These are phyloP conservation scores for Scedosporium aurantiacum DNA, from an alignment of 2,329 filamentous ascomycete species.

Conservation along the genomic window DNA sequence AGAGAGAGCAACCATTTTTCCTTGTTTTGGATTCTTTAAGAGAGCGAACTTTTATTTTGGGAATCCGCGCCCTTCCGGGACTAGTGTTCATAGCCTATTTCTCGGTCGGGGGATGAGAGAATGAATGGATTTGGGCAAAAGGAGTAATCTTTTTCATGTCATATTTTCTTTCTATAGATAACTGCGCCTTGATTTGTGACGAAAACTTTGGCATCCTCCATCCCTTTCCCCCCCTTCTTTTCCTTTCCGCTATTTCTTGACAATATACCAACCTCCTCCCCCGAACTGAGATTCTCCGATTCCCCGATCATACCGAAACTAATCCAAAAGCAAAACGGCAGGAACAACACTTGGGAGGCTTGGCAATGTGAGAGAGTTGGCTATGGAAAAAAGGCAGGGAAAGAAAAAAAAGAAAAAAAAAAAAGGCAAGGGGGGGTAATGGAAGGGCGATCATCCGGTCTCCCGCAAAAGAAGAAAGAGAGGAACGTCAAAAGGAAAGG, in stretches of 20 bases:
- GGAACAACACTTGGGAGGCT: not conserved
- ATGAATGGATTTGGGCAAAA: constrained; percentile 6
- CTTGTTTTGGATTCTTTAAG: constrained; percentile 2
- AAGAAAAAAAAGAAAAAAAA: not conserved
- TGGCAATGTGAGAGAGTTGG: not conserved
- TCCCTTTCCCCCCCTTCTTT: not conserved
- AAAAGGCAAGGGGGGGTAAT: not conserved
- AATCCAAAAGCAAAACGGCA: not conserved
- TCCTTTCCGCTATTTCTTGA: not conserved
- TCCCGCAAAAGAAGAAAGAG: not conserved
- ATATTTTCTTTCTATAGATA: constrained; percentile 4
- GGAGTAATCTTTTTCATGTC: constrained; percentile 5
- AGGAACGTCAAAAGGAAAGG: not conserved
- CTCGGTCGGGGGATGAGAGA: constrained; percentile 3
- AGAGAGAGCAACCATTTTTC: constrained; percentile 3
- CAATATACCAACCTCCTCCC: not conserved
- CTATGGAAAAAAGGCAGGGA: not conserved
- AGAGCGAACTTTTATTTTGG: constrained; percentile 1
- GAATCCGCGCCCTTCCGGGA: not conserved
- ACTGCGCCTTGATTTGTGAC: not conserved
- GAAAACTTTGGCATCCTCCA: not conserved
- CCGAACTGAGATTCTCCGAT: not conserved
- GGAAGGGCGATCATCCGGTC: not conserved
- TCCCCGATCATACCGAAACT: not conserved
- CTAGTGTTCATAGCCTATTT: constrained; percentile 5